phyloP scores from a whole-genome alignment of 306 rosid species.

The Vicia faba region DNA sequence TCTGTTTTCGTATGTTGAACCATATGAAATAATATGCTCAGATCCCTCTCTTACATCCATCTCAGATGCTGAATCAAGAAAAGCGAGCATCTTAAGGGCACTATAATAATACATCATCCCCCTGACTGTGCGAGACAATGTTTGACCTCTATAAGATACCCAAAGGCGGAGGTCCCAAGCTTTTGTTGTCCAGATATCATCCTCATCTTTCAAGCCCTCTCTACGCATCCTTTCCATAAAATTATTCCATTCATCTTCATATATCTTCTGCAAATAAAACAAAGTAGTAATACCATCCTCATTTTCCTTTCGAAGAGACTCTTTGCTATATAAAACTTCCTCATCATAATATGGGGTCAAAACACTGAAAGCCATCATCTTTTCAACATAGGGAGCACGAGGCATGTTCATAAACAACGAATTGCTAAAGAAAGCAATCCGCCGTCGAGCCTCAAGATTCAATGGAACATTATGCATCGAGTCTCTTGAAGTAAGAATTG shows the following conservation, averaged over 20 bases:
- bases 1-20: constrained; percentile 45
- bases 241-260: constrained; percentile 88
- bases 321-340: constrained; percentile 73
- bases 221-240: constrained; percentile 86
- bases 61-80: constrained; percentile 88
- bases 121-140: constrained; percentile 86
- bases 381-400: constrained; percentile 84
- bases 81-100: constrained; percentile 86
- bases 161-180: constrained; percentile 75
- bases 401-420: constrained; percentile 98
- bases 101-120: constrained; percentile 97
- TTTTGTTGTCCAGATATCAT: constrained; percentile 62
- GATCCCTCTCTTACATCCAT: constrained; percentile 61
- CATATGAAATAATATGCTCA: constrained; percentile 55
- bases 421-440: constrained; percentile 90
- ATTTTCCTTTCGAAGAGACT: constrained; percentile 64
- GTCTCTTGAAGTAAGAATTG: constrained; percentile 86
- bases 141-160: constrained; percentile 95
- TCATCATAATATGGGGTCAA: constrained; percentile 92
- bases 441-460: constrained; percentile 79
- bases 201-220: constrained; percentile 70
- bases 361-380: constrained; percentile 89
- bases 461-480: constrained; percentile 80
- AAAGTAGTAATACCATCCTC: constrained; percentile 90
- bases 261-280: constrained; percentile 88